phyloP scores from a whole-genome alignment of 495 filamentous ascomycete genomes.

The Penicillium paxilli region DNA sequence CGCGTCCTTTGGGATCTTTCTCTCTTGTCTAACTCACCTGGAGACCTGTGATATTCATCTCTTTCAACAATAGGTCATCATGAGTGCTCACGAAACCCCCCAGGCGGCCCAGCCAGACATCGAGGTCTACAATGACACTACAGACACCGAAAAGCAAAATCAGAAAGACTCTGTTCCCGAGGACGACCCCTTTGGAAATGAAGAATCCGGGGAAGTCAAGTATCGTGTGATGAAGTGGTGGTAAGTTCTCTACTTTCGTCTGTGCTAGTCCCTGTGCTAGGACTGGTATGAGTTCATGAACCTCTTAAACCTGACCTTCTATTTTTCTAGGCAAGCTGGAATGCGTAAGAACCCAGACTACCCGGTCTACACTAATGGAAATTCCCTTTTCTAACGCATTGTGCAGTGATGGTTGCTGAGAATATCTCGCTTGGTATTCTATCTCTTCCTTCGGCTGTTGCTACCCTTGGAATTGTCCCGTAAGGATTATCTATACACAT shows the following conservation, averaged over 20 bases:
- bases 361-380: not conserved
- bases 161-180: constrained; percentile 3
- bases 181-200: constrained; percentile 37
- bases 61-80: not conserved
- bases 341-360: constrained; percentile 17
- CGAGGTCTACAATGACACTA: constrained; percentile 15
- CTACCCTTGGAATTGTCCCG: constrained; percentile 58
- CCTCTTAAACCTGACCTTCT: not conserved
- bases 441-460: constrained; percentile 58
- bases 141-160: constrained; percentile 16
- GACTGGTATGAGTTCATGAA: not conserved
- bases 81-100: constrained; percentile 14
- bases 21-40: constrained; percentile 5
- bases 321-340: constrained; percentile 22
- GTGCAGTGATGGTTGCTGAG: constrained; percentile 58
- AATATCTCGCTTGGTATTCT: constrained; percentile 62
- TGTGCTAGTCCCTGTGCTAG: no score
- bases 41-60: not conserved
- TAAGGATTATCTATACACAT: constrained; percentile 39
- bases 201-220: constrained; percentile 34
- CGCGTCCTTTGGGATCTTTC: constrained; percentile 6
- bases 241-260: constrained; percentile 10
- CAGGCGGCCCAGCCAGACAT: constrained; percentile 11
- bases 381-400: not conserved
- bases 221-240: constrained; percentile 41